Evolutionary conservation across 2,329 filamentous ascomycete genomes (phyloP), one percentile per base, ranked within the genome.

Genomic region (Pyrenochaeta sp.): DNA sequence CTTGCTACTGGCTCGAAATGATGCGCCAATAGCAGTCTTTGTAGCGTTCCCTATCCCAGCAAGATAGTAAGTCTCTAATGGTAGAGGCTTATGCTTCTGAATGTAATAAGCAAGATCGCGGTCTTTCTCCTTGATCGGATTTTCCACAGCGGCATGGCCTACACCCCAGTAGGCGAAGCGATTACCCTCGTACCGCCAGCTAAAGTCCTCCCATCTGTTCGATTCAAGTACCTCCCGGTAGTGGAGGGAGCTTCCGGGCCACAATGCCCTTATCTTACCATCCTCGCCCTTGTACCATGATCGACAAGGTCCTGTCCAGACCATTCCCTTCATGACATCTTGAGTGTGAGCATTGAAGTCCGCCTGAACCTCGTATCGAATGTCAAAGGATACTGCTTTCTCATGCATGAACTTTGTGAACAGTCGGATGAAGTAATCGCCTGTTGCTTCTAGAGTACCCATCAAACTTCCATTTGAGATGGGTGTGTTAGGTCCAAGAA

Each of bases 321-420:
- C 47, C 47, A 50, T 50, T 7, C 25, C 4, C 15, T 37, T 37
- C 47, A 50, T 50, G 30, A 39, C 6, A 15, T 50, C 34, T 15
- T 50, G 30, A 4, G 34, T 50, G 24, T 50, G 34, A 8, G 15
- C 32, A 27, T 88, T 19, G n/a, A 50, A 50, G 30, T 50, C 47
- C 36, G 45, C 28, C 24, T 49, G 32, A 2, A 36, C 46, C 19
- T 49, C 46, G 5, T 32, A 4, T 19, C 46, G 15, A 15, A 49
- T 28, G 3, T 49, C 46, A 37, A 49, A 49, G 3, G 28, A 34
- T n/a, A 13, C 19, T 32, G 46, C 46, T 49, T 49, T 24, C n/a
- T 49, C 46, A 19, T 22, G 27, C 15, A 49, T 49, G 46, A 49
- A 36, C 46, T 49, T 49, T 5, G 10, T 12, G n/a, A 49, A 24